A percentile compares a stretch with the other conserved stretches of the same genome.
phyloP scores from a whole-genome alignment of 805 yeast species.

The Metschnikowia drakensbergensis region DNA sequence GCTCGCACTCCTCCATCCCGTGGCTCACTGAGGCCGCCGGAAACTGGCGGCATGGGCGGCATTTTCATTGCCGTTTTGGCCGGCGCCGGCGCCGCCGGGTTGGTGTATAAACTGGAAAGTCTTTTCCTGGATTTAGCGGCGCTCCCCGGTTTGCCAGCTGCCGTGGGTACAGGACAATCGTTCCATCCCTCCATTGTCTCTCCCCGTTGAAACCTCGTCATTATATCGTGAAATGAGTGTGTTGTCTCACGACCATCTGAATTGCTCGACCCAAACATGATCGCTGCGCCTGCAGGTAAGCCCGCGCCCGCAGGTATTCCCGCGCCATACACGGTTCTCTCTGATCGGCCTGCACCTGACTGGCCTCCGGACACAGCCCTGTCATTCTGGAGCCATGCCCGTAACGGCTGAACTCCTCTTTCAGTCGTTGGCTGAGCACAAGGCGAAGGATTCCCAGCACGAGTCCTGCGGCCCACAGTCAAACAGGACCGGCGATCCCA shows the following conservation, averaged over 20 bases:
- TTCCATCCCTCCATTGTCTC: slow-evolving; percentile 54
- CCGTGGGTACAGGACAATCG: slow-evolving; percentile 48
- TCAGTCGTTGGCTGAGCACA: too few relatives aligned
- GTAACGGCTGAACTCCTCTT: too few relatives aligned
- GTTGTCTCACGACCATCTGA: background rate
- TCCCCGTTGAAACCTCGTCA: slow-evolving; percentile 4
- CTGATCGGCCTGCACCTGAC: too few relatives aligned
- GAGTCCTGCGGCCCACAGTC: too few relatives aligned
- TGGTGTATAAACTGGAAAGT: slow-evolving; percentile 6
- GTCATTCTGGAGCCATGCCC: too few relatives aligned
- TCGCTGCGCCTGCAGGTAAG: background rate
- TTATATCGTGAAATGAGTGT: background rate
- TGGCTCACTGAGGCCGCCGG: background rate
- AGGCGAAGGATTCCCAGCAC: too few relatives aligned
- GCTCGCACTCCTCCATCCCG: background rate
- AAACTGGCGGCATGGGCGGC: slow-evolving; percentile 3
- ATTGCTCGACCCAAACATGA: background rate
- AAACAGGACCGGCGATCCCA: too few relatives aligned
- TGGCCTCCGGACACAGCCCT: too few relatives aligned
- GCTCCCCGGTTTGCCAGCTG: slow-evolving; percentile 10
- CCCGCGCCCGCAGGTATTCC: background rate
- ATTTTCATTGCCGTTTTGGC: background rate
- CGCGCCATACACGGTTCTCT: too few relatives aligned
- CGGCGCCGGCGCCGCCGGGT: background rate
- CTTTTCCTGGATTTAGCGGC: slow-evolving; percentile 11